Evolutionary conservation across 805 yeast species (phyloP), one percentile per base, ranked within the genome.

Genomic region (Ogataea ganodermae): DNA sequence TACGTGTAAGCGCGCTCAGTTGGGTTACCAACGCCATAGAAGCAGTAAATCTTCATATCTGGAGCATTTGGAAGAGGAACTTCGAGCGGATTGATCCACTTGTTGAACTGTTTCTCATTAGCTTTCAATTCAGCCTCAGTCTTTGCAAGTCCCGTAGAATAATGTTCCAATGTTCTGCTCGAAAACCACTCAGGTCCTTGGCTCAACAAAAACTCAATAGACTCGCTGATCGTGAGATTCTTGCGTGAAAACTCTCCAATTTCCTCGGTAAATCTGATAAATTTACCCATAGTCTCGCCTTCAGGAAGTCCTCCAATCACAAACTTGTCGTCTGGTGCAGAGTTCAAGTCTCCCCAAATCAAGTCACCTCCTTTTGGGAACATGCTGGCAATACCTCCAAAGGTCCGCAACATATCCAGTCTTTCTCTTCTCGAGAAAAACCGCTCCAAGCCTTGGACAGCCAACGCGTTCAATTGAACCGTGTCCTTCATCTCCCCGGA

Each of bases 401-500:
- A 92, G 1, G 92, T 75, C 52, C 89, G 76, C 41, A 90, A 63
- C 86, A 94, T 75, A 52, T 89, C 95, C 6, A 89, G 80, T 56
- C 99, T 79, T 68, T 92, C 99, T 51, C 81, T 79, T 63, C 96
- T 79, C 43, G 94, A 85, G 66, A 94, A 90, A 68, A 94, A 94
- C 69, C 88, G 89, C 62, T 94, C 99, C 47, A 94, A 75, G 1
- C 97, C 99, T 60, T 88, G 89, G 54, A 92, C 89, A 0, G 98
- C 99, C 51, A 92, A 69, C 3, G 94, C 85, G 65, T 94, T 94
- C 63, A 94, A 73, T 61, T 92, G 96, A 24, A 95, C 95, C 0
- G 99, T 94, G 66, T 94, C 99, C 65, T 84, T 89, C 98, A 94
- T 94, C 68, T 94, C 99, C 13, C 99, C 99, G 13, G 96, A 88